These are phyloP conservation scores for Naganishia sp. DNA, from an alignment of 1,284 basidiomycete genomes.

Conservation along the genomic window DNA sequence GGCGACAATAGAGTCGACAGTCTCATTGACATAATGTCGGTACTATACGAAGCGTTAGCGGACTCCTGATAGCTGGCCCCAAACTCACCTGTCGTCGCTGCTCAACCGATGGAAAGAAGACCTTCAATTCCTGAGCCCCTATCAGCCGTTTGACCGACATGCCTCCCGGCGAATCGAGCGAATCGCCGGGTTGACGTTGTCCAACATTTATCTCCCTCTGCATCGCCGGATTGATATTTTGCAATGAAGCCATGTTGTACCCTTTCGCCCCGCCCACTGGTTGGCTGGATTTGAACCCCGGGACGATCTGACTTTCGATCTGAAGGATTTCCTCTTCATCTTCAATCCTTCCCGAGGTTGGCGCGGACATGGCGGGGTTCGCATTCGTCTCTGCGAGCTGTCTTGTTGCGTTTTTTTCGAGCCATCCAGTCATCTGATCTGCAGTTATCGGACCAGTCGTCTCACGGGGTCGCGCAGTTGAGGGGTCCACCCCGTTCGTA, in stretches of 20 bases:
- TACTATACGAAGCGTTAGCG: conserved; percentile 17
- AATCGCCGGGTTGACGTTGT: neutral
- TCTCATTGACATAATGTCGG: conserved; percentile 37
- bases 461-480: too few species aligned
- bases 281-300: neutral
- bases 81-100: conserved; percentile 36
- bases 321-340: conserved; percentile 12
- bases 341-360: neutral
- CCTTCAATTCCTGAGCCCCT: conserved; percentile 28
- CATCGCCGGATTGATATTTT: neutral
- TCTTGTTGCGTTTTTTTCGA: neutral
- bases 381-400: neutral
- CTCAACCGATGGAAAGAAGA: conserved; percentile 37
- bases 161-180: neutral
- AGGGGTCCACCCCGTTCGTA: too few species aligned
- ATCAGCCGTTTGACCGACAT: conserved; percentile 3
- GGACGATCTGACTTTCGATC: conserved; percentile 7
- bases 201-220: neutral
- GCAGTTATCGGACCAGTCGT: too few species aligned
- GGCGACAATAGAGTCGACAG: conserved; percentile 36
- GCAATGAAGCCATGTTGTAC: conserved; percentile 2
- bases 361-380: neutral
- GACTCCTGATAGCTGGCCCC: neutral
- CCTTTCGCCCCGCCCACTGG: neutral
- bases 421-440: neutral